Evolutionary conservation across 441 rosid genomes (phyloP), one percentile per base, ranked within the genome.

Genomic region (Adansonia madagascariensis): DNA sequence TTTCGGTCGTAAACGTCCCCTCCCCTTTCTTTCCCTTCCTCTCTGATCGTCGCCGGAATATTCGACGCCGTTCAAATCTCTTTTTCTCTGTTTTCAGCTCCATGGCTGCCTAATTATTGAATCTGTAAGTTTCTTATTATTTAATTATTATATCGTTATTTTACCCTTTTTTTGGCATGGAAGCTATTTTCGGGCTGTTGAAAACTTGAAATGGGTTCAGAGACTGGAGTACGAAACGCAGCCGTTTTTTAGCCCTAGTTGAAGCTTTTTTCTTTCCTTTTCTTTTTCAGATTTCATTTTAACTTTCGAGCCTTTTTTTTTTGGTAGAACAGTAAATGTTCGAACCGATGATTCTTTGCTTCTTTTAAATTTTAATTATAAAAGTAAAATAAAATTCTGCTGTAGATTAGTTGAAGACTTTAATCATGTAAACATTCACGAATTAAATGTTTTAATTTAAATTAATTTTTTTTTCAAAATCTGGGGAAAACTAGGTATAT

Each of bases 1-100:
- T 12, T 74, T 72, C 86, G 83, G 80, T 88, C 76, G 50, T 78
- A 65, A 73, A 71, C 71, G 8, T 57, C 83, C 61, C 50, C 79
- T 53, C 27, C 24, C 14, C 65, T 70, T 39, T 49, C 52, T 78
- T 50, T 81, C 27, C 24, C 31, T 10, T 3, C 9, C 70, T 27
- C 17, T 18, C 41, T 18, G 8, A 55, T 27, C 35, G 18, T 31
- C 10, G 17, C 24, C 35, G 27, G 12, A 35, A 4, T 11, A 4
- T 35, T 27, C 75, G 49, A 35, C 64, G 31, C 73, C 43, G 55
- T 66, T 75, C 20, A 18, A 52, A 55, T 50, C 62, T 49, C 17
- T 10, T 22, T 41, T 75, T 31, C 70, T 60, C 57, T 10, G 65
- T n/a, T 67, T 71, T 50, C 44, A 12, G 8, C 50, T 46, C 72